Evolutionary conservation across 139 green algal genomes (phyloP).

Genomic region (Chlorella ohadii): DNA sequence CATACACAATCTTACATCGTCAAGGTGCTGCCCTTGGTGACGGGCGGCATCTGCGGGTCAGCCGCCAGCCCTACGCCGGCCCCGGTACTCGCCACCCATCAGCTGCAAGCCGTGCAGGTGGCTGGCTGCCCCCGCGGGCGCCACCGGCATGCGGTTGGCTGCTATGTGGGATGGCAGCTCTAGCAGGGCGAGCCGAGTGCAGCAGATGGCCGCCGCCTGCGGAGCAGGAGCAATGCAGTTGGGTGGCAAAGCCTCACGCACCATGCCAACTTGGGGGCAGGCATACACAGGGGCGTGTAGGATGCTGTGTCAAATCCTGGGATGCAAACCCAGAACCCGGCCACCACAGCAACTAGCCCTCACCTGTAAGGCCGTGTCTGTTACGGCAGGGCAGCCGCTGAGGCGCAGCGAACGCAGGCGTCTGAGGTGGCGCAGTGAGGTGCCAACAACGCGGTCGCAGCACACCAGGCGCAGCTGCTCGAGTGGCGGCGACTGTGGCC

Average conservation of each 20-base stretch:
- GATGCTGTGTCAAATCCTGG: too few species aligned
- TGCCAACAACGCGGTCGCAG: conserved; percentile 3
- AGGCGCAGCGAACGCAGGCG: background rate
- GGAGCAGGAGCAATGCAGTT: too few species aligned
- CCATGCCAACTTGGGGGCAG: too few species aligned
- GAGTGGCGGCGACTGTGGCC: background rate
- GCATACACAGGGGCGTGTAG: too few species aligned
- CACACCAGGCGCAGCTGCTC: conserved; percentile 7
- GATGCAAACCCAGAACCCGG: too few species aligned
- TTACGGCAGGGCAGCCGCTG: background rate
- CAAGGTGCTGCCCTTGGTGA: too few species aligned
- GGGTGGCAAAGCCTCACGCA: too few species aligned
- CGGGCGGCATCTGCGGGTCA: too few species aligned
- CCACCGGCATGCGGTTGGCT: background rate
- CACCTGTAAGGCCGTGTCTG: conserved; percentile 1
- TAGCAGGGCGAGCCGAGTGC: conserved; percentile 7
- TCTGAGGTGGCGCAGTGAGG: conserved; percentile 6
- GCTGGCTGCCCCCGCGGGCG: background rate
- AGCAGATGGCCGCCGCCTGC: conserved; percentile 14
- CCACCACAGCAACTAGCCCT: background rate
- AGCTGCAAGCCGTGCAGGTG: conserved; percentile 12
- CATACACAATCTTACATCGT: too few species aligned
- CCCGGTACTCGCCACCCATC: background rate
- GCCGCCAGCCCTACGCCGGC: background rate
- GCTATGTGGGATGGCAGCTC: conserved; percentile 18